Evolutionary conservation across 306 rosid species (phyloP), one percentile per base, ranked within the genome.

Genomic region (Vigna radiata): DNA sequence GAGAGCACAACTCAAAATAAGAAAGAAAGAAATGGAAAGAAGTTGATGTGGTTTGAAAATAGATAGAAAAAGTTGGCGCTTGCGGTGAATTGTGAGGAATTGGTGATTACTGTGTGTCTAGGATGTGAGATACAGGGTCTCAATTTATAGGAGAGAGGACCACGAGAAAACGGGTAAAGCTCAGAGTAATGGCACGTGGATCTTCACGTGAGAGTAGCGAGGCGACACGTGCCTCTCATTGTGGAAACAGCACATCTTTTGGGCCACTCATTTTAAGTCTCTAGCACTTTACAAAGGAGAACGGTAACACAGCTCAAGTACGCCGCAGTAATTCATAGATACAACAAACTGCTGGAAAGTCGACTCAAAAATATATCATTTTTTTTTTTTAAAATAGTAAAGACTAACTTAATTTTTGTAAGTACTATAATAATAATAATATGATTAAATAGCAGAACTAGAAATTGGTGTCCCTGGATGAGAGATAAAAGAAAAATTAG

Each of bases 41-140:
- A 63, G 5, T 63, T 4, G 49, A 37, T 63, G 14, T 31, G 31
- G 17, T 10, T 69, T 0, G 66, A 63, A 66, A 61, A 19, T 62
- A 27, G 63, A 58, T 13, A 6, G 7, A 10, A 72, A 73, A 73
- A 27, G 5, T 17, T 46, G 9, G 59, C 49, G 47, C 17, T 52
- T 31, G 43, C 2, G 15, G 17, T 61, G 89, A 78, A 21, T 16
- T 50, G 54, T 63, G 18, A 67, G 31, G 15, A 68, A 72, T 19
- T 14, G 71, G 48, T 84, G 13, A 84, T 13, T 27, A 72, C 68
- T 79, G 77, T 66, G 62, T 81, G 78, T 68, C 88, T 67, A 58
- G 88, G 67, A 76, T 75, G 82, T 70, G 52, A 75, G 86, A 84
- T 75, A 79, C 96, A 85, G 82, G 89, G 70, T 70, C 87, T 82